phyloP scores from a whole-genome alignment of 768 basidiomycete genomes.

The Cytidiella melzeri region DNA sequence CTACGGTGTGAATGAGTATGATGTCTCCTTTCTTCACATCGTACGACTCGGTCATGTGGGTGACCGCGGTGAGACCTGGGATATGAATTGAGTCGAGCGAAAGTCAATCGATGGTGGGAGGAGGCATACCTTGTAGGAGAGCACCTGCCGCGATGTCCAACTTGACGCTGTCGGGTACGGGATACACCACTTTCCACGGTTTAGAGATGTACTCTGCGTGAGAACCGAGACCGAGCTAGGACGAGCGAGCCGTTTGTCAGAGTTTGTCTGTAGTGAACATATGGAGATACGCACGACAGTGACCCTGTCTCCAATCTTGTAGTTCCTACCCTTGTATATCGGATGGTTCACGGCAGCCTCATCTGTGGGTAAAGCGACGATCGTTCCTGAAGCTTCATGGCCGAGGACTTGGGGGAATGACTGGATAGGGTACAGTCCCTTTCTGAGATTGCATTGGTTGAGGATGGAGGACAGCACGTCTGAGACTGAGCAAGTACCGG shows the following conservation, averaged over 20 bases:
- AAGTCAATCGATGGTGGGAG: background rate
- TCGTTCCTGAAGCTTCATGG: slow-evolving; percentile 70
- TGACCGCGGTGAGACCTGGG: slow-evolving; percentile 60
- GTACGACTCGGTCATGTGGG: slow-evolving; percentile 82
- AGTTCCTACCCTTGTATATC: slow-evolving; percentile 58
- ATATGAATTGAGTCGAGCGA: background rate
- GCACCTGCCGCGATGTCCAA: slow-evolving; percentile 61
- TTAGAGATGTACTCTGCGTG: slow-evolving; percentile 72
- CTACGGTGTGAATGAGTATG: slow-evolving; percentile 85
- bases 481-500: slow-evolving; percentile 38
- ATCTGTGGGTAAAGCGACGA: slow-evolving; percentile 72
- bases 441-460: slow-evolving; percentile 24
- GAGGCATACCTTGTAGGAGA: slow-evolving; percentile 47
- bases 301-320: slow-evolving; percentile 65
- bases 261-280: background rate
- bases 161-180: slow-evolving; percentile 59
- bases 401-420: slow-evolving; percentile 66
- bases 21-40: slow-evolving; percentile 72
- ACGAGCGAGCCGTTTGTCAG: background rate
- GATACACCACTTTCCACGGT: slow-evolving; percentile 54
- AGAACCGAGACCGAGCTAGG: slow-evolving; percentile 28
- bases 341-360: slow-evolving; percentile 49
- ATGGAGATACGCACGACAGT: slow-evolving; percentile 44
- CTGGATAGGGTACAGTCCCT: slow-evolving; percentile 57
- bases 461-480: background rate